Conservation (phyloP, 2,329 filamentous ascomycete genomes). For the Ophiognomonia clavigignenti-juglandacearum region DNA sequence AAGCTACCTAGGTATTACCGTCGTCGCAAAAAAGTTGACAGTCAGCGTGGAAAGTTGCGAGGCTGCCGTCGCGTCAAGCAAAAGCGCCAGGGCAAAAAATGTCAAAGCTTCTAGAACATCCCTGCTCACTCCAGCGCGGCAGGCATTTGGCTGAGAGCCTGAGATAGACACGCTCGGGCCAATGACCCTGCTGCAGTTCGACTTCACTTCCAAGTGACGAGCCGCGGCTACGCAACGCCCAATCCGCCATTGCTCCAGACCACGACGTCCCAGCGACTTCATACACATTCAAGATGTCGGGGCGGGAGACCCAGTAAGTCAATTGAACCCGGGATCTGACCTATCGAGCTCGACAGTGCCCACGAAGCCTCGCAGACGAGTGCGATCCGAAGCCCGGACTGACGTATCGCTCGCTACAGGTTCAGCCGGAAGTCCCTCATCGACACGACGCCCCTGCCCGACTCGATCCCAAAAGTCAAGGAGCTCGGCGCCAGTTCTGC, state of each 20-base stretch:
- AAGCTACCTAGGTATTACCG: neutral
- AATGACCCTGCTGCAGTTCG: conserved; percentile 7
- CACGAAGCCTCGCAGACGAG: neutral
- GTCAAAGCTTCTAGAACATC: neutral
- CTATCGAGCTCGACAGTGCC: neutral
- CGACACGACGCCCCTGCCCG: conserved; percentile 93
- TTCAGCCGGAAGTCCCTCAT: conserved; percentile 92
- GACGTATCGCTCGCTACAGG: conserved; percentile 43
- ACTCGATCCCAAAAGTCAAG: conserved; percentile 84
- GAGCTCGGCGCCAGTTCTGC: conserved; percentile 93
- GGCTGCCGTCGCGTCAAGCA: neutral
- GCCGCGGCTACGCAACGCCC: conserved; percentile 1
- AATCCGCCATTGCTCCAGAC: conserved; percentile 17
- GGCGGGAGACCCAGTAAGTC: conserved; percentile 54
- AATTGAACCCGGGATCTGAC: conserved; percentile 7
- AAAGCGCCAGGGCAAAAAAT: neutral
- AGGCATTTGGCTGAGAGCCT: neutral
- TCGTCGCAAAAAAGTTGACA: neutral
- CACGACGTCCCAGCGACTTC: conserved; percentile 21
- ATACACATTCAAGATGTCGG: conserved; percentile 49
- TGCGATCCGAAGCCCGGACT: neutral
- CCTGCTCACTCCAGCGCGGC: neutral
- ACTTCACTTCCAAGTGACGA: neutral
- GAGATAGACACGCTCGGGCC: too few species aligned
- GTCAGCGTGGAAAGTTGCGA: too few species aligned